Evolutionary conservation across 306 rosid genomes (phyloP), one percentile per base, ranked within the genome.

Genomic region (Dryas octopetala): DNA sequence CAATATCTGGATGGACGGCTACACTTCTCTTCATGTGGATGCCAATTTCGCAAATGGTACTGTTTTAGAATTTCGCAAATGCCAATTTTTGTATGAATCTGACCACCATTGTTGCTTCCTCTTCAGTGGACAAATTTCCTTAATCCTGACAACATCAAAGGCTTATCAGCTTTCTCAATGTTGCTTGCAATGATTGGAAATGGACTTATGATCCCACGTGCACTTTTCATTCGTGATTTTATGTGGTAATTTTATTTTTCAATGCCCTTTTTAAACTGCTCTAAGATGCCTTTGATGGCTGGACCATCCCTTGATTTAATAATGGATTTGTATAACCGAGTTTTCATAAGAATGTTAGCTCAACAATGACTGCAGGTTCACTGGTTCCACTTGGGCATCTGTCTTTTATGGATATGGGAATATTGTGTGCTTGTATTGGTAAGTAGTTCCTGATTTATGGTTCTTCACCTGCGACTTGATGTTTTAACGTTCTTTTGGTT

Each of bases 11-110:
- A 73, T 95, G 97, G 98, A 91, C 96, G 7, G 98, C 98, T 68
- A 95, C 98, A 2, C 81, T 95, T 60, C 98, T 95, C 78, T 95
- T 95, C 85, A 95, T 95, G 98, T 95, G 97, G 98, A 95, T 91
- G 97, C 98, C 98, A 0, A 88, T 95, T 78, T 87, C 98, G 7
- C 98, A 91, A 85, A 67, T 95, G 97, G 98, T 91, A 88, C 76
- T 64, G 66, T 70, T 74, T 50, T 65, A 23, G 14, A 48, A 62
- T 51, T 75, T 82, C 51, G 38, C 38, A 49, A 57, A 52, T 75
- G 62, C 60, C 15, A 46, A 62, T 45, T 55, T 47, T 65, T 48
- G 38, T 40, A 7, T 47, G 11, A 47, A 62, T 79, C 64, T 89
- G 50, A 73, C 41, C 43, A 65, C 48, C 70, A 74, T 69, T 57